Conservation (phyloP, 2,329 filamentous ascomycete species). For the Trichoderma koningii region DNA sequence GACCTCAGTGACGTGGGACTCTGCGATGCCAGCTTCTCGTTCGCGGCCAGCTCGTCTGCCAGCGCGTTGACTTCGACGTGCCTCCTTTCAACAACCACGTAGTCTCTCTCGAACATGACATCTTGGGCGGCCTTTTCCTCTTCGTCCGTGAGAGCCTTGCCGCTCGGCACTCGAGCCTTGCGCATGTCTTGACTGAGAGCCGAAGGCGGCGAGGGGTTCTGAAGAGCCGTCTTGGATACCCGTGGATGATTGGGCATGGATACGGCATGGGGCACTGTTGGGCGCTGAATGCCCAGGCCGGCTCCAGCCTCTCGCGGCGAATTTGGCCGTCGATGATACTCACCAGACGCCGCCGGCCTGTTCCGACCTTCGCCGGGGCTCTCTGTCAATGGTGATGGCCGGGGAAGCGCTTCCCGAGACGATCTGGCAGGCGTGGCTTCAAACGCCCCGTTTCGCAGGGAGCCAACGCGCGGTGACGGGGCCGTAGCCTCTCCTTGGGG, state of each 20-base stretch:
- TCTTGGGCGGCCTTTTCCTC: constrained; percentile 79
- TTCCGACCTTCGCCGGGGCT: constrained; percentile 46
- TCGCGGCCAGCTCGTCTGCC: constrained; percentile 89
- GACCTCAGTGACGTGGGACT: constrained; percentile 56
- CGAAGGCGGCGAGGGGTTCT: constrained; percentile 33
- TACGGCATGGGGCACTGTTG: constrained; percentile 48
- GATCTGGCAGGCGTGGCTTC: constrained; percentile 42
- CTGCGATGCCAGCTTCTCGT: constrained; percentile 61
- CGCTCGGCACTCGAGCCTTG: constrained; percentile 36
- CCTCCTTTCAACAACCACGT: constrained; percentile 92
- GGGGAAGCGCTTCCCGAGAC: constrained; percentile 46
- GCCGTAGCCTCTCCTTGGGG: constrained; percentile 38
- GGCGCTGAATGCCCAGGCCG: constrained; percentile 56
- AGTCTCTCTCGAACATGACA: constrained; percentile 87
- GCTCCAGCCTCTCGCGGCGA: constrained; percentile 52
- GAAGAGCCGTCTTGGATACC: constrained; percentile 33
- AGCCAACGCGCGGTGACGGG: constrained; percentile 33
- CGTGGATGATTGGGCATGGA: constrained; percentile 52
- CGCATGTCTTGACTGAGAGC: constrained; percentile 41
- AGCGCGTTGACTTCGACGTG: constrained; percentile 96
- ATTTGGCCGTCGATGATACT: constrained; percentile 41
- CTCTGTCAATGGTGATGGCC: constrained; percentile 47
- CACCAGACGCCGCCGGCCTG: constrained; percentile 35
- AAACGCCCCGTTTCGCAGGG: constrained; percentile 44
- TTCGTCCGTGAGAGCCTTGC: constrained; percentile 55